Conservation (phyloP, 208 protist genomes). For the Leishmania martiniquensis region DNA sequence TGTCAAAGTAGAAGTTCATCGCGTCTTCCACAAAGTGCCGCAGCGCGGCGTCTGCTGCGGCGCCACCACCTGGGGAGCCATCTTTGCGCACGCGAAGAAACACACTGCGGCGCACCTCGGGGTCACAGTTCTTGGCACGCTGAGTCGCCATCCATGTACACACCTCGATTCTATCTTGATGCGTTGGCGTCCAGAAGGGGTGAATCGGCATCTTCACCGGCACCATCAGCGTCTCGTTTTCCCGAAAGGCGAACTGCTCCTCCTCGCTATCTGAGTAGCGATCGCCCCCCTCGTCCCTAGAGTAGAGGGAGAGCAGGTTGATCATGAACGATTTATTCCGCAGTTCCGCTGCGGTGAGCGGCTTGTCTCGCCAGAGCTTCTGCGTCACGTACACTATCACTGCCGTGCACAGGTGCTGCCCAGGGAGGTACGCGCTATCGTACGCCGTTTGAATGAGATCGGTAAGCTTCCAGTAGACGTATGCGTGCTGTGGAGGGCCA, state of each 20-base stretch:
- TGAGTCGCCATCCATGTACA: constrained; percentile 26
- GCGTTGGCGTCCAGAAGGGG: constrained; percentile 29
- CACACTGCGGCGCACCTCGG: constrained; percentile 13
- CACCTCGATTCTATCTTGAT: constrained; percentile 19
- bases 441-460: constrained; percentile 13
- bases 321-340: constrained; percentile 27
- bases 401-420: constrained; percentile 18
- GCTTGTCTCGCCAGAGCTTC: constrained; percentile 28
- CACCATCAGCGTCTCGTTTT: constrained; percentile 17
- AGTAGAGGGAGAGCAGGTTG: constrained; percentile 25
- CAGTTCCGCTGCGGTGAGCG: constrained; percentile 19
- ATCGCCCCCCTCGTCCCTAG: neutral
- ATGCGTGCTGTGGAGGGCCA: neutral
- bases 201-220: constrained; percentile 32
- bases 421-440: neutral
- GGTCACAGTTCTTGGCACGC: neutral
- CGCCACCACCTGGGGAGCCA: neutral
- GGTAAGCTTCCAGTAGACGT: constrained; percentile 27
- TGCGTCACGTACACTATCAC: constrained; percentile 22
- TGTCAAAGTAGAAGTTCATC: constrained; percentile 26
- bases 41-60: constrained; percentile 17
- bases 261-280: neutral
- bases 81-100: constrained; percentile 25
- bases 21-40: constrained; percentile 29
- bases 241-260: constrained; percentile 2